Conservation (phyloP, 1,284 basidiomycete genomes). For the Anthracocystis panici-leucophaei region DNA sequence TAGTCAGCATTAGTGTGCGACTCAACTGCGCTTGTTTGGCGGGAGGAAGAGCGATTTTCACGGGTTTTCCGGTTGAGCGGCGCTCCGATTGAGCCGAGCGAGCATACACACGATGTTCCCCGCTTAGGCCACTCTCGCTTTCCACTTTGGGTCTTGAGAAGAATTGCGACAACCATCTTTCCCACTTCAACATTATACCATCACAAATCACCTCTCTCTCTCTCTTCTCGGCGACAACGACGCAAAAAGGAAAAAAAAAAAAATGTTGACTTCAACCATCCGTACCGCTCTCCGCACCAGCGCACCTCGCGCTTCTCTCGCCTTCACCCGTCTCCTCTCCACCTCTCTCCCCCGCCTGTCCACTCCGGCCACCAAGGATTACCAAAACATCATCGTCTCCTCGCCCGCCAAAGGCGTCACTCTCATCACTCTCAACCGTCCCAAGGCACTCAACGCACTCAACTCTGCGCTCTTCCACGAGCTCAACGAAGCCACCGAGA, state of each 20-base stretch:
- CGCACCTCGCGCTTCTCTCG: constrained; percentile 25
- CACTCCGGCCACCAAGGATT: constrained; percentile 32
- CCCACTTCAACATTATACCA: neutral
- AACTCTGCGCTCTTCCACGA: constrained; percentile 74
- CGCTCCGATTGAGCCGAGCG: constrained; percentile 28
- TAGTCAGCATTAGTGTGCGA: constrained; percentile 24
- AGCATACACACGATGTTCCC: neutral
- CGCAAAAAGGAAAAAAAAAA: too few species aligned
- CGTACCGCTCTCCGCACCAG: constrained; percentile 44
- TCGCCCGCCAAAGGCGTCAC: constrained; percentile 81
- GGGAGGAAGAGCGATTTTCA: constrained; percentile 27
- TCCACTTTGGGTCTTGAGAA: neutral
- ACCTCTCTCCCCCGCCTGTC: constrained; percentile 58
- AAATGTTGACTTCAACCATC: constrained; percentile 38
- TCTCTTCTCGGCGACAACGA: too few species aligned
- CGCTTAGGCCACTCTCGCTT: constrained; percentile 35
- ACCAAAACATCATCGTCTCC: constrained; percentile 81
- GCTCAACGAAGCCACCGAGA: constrained; percentile 82
- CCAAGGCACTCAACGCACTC: constrained; percentile 86
- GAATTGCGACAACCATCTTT: constrained; percentile 2
- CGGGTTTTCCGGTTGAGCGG: constrained; percentile 43
- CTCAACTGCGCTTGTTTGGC: neutral
- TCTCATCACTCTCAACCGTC: constrained; percentile 92
- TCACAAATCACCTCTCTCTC: neutral
- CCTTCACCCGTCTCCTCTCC: constrained; percentile 44